Evolutionary conservation across 1,284 basidiomycete species (phyloP), one percentile per base, ranked within the genome.

Genomic region (Wallemia hederae): DNA sequence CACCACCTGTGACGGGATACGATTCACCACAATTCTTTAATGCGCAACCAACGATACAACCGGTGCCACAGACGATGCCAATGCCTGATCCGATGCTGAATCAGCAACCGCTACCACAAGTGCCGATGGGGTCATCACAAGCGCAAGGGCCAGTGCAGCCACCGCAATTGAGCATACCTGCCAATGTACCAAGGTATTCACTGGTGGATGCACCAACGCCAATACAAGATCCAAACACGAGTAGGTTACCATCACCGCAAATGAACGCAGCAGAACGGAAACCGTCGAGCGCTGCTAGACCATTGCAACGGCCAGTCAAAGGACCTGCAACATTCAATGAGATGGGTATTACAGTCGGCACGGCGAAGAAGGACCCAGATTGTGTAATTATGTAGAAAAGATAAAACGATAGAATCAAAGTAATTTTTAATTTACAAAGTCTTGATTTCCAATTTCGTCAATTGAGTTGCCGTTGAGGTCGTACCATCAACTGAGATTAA

Each of bases 331-430:
- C 56, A 22, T 58, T 58, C 24, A 28, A 58, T 26, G 56, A 26
- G 24, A 58, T 58, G 56, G 56, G 56, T 26, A 58, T 58, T 5
- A 26, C 24, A 15, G 56, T 58, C 7, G 56, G 56, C 17, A 58
- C 24, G 24, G 56, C 56, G 11, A 58, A 58, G 24, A 58, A 58
- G 56, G 56, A 58, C 56, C 39, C 39, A 11, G 56, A 58, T 58
- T 58, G 56, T 28, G 27, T 26, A 28, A 28, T 58, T 58, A 58
- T 58, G 56, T 58, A 22, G n/a, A 49, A 33, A 9, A 33, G 19
- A 9, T 33, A 19, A n/a, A n/a, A n/a, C n/a, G 22, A 49, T 49
- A 49, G 39, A 49, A 3, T 49, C 5, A 49, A 49, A 17, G 11
- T 15, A 49, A 15, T 49, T 49, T 49, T 49, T 49, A 17, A 49